A percentile compares a stretch with the other conserved stretches of the same genome.
phyloP scores from a whole-genome alignment of 2,329 filamentous ascomycete species.

The Trichophyton verrucosum region DNA sequence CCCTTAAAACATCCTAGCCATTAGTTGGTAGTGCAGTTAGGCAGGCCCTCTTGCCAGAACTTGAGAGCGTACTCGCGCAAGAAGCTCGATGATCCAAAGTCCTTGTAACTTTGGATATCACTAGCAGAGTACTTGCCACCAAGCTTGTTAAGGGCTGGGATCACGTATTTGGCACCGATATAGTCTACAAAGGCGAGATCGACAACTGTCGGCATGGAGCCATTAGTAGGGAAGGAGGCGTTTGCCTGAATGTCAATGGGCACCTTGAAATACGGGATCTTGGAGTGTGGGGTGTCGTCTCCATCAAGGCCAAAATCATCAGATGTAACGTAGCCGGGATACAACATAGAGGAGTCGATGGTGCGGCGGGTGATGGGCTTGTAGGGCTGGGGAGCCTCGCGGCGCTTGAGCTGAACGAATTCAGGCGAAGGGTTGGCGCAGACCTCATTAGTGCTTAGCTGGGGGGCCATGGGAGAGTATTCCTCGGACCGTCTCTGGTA shows the following conservation, averaged over 20 bases:
- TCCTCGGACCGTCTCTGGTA: slow-evolving; percentile 18
- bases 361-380: slow-evolving; percentile 20
- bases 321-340: slow-evolving; percentile 21
- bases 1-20: background rate
- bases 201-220: slow-evolving; percentile 15
- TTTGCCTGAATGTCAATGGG: slow-evolving; percentile 24
- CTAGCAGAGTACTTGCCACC: slow-evolving; percentile 20
- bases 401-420: background rate
- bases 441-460: slow-evolving; percentile 3
- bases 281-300: slow-evolving; percentile 23
- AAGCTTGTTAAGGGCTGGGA: slow-evolving; percentile 16
- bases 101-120: slow-evolving; percentile 21
- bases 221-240: slow-evolving; percentile 18
- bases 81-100: slow-evolving; percentile 22
- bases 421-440: slow-evolving; percentile 15
- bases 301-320: slow-evolving; percentile 26
- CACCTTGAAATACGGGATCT: slow-evolving; percentile 16
- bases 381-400: slow-evolving; percentile 1
- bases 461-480: background rate
- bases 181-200: slow-evolving; percentile 19
- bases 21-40: slow-evolving; percentile 8
- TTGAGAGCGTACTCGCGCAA: slow-evolving; percentile 23
- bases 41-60: slow-evolving; percentile 14
- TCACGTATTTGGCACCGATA: slow-evolving; percentile 14
- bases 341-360: slow-evolving; percentile 10